Conservation (phyloP, 83 land plant species). For the Isoetes engelmannii region DNA sequence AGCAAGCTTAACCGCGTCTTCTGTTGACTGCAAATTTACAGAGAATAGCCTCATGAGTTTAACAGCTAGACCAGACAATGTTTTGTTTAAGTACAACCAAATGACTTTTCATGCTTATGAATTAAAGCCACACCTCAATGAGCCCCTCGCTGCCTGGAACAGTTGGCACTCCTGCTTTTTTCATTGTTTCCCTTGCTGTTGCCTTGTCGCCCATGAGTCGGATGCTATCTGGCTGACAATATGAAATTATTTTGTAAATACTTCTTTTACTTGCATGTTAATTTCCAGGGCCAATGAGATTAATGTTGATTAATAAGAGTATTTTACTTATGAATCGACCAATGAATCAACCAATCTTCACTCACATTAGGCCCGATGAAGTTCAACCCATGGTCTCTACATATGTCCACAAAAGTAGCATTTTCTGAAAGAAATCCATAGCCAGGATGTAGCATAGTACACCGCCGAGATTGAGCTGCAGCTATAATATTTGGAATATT, state of each 20-base stretch:
- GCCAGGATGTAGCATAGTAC: slow-evolving; percentile 96
- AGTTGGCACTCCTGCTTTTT: slow-evolving; percentile 14
- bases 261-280: not conserved
- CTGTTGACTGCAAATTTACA: not conserved
- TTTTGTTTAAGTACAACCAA: not conserved
- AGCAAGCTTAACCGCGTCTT: slow-evolving; percentile 2
- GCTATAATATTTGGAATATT: slow-evolving; percentile 69
- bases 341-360: not conserved
- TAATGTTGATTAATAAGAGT: too few species aligned
- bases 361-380: slow-evolving; percentile 93
- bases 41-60: not conserved
- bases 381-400: slow-evolving; percentile 87
- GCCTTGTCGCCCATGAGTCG: slow-evolving; percentile 49
- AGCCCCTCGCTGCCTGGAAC: slow-evolving; percentile 17
- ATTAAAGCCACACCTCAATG: slow-evolving; percentile 4
- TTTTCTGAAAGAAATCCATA: slow-evolving; percentile 93
- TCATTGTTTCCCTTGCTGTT: slow-evolving; percentile 14
- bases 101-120: not conserved
- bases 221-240: slow-evolving; percentile 76
- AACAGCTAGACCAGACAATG: not conserved
- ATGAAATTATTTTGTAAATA: too few species aligned
- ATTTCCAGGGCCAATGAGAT: not conserved
- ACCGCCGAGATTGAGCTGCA: slow-evolving; percentile 67
- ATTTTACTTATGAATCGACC: not conserved
- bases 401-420: slow-evolving; percentile 81